phyloP scores from a whole-genome alignment of 371 early-diverging fungal species.

The Apophysomyces trapeziformis region DNA sequence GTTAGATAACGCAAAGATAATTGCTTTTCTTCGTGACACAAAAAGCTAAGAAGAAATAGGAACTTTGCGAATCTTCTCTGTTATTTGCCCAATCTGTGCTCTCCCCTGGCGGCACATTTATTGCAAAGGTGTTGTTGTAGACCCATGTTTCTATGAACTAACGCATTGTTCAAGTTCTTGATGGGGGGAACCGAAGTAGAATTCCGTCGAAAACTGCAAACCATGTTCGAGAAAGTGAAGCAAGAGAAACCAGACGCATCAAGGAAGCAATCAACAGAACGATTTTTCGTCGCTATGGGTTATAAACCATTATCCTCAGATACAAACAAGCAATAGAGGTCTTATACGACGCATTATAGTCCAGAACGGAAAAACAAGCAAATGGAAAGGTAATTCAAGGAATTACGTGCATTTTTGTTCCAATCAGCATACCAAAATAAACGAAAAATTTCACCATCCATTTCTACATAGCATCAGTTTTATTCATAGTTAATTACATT shows the following conservation, averaged over 20 bases:
- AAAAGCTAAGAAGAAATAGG: constrained; percentile 25
- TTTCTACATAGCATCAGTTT: no score
- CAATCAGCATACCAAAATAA: no score
- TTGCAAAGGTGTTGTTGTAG: constrained; percentile 69
- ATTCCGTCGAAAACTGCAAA: constrained; percentile 47
- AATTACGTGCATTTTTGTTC: no score
- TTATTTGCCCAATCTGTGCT: constrained; percentile 65
- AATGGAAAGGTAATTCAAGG: no score
- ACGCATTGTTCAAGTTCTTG: constrained; percentile 46
- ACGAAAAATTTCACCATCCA: no score
- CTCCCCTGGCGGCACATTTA: constrained; percentile 65
- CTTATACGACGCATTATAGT: neutral
- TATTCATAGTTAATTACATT: no score
- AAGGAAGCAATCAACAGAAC: constrained; percentile 75
- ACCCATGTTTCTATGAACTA: constrained; percentile 18
- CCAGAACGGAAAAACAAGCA: neutral
- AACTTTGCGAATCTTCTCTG: constrained; percentile 73
- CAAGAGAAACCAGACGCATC: constrained; percentile 75
- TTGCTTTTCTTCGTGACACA: neutral
- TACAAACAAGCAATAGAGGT: constrained; percentile 9
- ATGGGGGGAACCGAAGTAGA: constrained; percentile 69
- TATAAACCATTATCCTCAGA: constrained; percentile 22
- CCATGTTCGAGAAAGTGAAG: constrained; percentile 52
- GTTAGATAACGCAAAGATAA: constrained; percentile 17
- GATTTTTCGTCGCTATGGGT: constrained; percentile 72